Conservation (phyloP, 1,284 basidiomycete genomes). For the Tranzscheliella williamsii region DNA sequence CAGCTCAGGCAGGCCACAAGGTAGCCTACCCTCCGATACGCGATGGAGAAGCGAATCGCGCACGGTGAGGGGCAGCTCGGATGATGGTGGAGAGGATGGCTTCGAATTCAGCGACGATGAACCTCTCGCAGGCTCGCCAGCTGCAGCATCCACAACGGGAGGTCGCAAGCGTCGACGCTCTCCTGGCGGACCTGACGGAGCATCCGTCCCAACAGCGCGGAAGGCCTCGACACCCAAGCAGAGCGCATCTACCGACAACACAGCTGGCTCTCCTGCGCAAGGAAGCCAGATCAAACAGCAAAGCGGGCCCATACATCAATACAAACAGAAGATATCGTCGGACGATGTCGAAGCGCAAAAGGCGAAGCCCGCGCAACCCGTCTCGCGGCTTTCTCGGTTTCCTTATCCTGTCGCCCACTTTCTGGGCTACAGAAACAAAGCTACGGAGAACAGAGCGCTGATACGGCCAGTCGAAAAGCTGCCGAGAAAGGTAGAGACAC, state of each 20-base stretch:
- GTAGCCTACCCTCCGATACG: neutral
- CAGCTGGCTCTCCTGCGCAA: neutral
- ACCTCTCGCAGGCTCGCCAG: neutral
- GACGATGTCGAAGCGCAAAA: conserved; percentile 24
- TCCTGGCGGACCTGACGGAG: neutral
- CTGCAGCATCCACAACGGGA: neutral
- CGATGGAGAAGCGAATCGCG: conserved; percentile 26
- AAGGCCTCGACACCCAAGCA: neutral
- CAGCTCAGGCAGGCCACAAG: neutral
- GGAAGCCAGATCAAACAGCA: neutral
- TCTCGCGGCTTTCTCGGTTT: conserved; percentile 29
- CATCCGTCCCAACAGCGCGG: no score
- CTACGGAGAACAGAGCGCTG: conserved; percentile 16
- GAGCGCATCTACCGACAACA: neutral
- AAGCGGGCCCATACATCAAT: neutral
- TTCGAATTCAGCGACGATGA: conserved; percentile 28
- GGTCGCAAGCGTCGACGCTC: neutral
- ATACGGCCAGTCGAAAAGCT: conserved; percentile 25
- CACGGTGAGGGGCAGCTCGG: conserved; percentile 23
- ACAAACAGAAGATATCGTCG: neutral
- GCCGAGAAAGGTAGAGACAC: conserved; percentile 34
- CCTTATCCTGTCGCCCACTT: conserved; percentile 38
- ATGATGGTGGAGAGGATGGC: conserved; percentile 14
- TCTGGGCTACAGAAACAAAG: conserved; percentile 24
- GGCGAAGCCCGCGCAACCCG: conserved; percentile 5